A percentile compares a stretch with the other conserved stretches of the same genome.
Conservation (phyloP, 208 protist genomes). For the Angomonas ambiguus region DNA sequence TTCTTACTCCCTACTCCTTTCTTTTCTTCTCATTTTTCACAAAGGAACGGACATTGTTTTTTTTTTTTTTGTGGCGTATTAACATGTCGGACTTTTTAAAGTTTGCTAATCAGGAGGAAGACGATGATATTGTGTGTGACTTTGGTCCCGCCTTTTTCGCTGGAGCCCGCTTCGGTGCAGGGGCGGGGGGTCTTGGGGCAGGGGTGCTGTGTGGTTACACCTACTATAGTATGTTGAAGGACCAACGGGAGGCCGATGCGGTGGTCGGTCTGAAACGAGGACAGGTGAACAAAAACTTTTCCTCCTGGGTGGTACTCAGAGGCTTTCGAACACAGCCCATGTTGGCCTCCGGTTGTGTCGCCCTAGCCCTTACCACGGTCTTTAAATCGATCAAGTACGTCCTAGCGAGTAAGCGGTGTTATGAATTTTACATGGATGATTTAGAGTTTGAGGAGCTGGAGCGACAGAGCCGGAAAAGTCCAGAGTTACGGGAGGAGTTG, state of each 20-base stretch:
- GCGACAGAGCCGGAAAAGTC: constrained; percentile 19
- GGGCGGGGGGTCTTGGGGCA: constrained; percentile 34
- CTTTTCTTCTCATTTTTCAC: not conserved
- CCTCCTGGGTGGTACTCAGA: constrained; percentile 40
- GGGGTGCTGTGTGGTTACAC: constrained; percentile 24
- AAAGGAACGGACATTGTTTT: not conserved
- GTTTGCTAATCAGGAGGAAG: constrained; percentile 30
- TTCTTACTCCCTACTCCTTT: not conserved
- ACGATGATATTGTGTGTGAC: constrained; percentile 66
- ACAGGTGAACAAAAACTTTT: constrained; percentile 33
- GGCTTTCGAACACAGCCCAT: constrained; percentile 71
- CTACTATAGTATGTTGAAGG: constrained; percentile 39
- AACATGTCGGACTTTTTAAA: not conserved
- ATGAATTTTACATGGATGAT: constrained; percentile 75
- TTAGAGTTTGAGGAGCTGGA: constrained; percentile 51
- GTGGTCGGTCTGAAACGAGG: constrained; percentile 28
- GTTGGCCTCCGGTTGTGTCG: constrained; percentile 64
- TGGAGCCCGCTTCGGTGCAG: constrained; percentile 55
- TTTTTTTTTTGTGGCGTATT: constrained; percentile 1
- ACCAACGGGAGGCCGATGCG: constrained; percentile 47
- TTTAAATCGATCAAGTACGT: constrained; percentile 70
- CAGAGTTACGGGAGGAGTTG: not conserved
- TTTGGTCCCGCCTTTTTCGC: constrained; percentile 79
- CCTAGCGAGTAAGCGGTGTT: constrained; percentile 59
- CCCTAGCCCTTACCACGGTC: constrained; percentile 41